phyloP scores from a whole-genome alignment of 768 basidiomycete genomes.

The Exsudoporus frostii region DNA sequence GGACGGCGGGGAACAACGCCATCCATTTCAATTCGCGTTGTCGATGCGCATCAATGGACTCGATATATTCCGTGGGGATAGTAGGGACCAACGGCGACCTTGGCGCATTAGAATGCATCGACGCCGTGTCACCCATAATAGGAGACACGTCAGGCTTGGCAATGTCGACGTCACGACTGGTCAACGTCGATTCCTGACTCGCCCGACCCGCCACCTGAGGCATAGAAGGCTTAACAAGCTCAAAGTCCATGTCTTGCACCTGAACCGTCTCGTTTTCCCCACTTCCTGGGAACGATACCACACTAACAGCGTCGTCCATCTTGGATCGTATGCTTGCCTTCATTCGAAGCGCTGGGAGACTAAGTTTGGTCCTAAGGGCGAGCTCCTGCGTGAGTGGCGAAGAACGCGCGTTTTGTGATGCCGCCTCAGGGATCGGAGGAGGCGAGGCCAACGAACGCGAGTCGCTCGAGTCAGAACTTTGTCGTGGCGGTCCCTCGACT shows the following conservation, averaged over 20 bases:
- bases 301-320: conserved; percentile 31
- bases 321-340: conserved; percentile 28
- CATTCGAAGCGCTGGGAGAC: conserved; percentile 63
- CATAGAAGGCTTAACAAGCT: conserved; percentile 65
- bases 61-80: conserved; percentile 15
- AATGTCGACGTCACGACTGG: conserved; percentile 25
- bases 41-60: conserved; percentile 57
- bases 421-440: conserved; percentile 37
- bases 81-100: conserved; percentile 24
- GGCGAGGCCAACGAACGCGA: conserved; percentile 41
- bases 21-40: conserved; percentile 80
- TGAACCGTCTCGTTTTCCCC: conserved; percentile 58
- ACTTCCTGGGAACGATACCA: conserved; percentile 21
- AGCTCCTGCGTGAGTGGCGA: conserved; percentile 29
- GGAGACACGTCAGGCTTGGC: conserved; percentile 18
- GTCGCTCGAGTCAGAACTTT: conserved; percentile 28
- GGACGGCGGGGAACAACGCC: conserved; percentile 50
- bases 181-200: conserved; percentile 54
- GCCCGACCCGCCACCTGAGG: conserved; percentile 39
- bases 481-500: conserved; percentile 17
- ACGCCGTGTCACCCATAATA: conserved; percentile 40
- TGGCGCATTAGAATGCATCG: conserved; percentile 35
- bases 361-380: conserved; percentile 58
- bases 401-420: conserved; percentile 30
- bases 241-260: conserved; percentile 79